A percentile compares a stretch with the other conserved stretches of the same genome.
phyloP scores from a whole-genome alignment of 2,329 filamentous ascomycete genomes.

The Cercospora beticola region DNA sequence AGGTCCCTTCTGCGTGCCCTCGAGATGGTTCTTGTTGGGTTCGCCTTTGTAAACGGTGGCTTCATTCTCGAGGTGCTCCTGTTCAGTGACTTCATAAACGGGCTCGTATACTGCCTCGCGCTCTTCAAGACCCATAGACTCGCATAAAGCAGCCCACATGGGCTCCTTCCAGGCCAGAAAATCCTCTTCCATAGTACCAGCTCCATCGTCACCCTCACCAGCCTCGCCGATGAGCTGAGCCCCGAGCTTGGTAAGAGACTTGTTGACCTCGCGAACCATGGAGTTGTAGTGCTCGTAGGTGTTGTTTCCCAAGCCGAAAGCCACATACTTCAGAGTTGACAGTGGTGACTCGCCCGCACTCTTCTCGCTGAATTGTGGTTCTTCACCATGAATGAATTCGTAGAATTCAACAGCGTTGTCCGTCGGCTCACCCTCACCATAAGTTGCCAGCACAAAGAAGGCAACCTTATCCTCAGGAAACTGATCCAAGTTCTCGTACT shows the following conservation, averaged over 20 bases:
- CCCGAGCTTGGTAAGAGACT: slow-evolving; percentile 76
- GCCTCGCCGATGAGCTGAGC: slow-evolving; percentile 80
- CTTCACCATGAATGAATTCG: slow-evolving; percentile 86
- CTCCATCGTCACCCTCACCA: slow-evolving; percentile 95
- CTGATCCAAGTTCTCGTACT: slow-evolving; percentile 88
- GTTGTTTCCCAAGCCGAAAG: slow-evolving; percentile 97
- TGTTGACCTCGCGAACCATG: slow-evolving; percentile 91
- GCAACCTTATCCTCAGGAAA: slow-evolving; percentile 87
- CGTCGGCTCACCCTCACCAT: slow-evolving; percentile 96
- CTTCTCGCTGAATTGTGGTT: slow-evolving; percentile 75
- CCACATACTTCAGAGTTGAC: slow-evolving; percentile 82
- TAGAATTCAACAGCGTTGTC: slow-evolving; percentile 99
- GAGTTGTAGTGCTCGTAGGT: slow-evolving; percentile 99
- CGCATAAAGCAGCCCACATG: slow-evolving; percentile 87
- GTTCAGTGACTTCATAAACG: slow-evolving; percentile 76
- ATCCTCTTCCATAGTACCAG: slow-evolving; percentile 99
- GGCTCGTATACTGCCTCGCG: slow-evolving; percentile 96
- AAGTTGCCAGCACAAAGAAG: slow-evolving; percentile 95
- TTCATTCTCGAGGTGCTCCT: slow-evolving; percentile 65
- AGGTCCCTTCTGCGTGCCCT: slow-evolving; percentile 78
- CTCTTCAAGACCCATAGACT: slow-evolving; percentile 86
- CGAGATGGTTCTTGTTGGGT: slow-evolving; percentile 77
- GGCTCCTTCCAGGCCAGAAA: slow-evolving; percentile 99
- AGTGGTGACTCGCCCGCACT: slow-evolving; percentile 68
- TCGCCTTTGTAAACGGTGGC: slow-evolving; percentile 90